A percentile compares a stretch with the other conserved stretches of the same genome.
Evolutionary conservation across 2,329 filamentous ascomycete genomes (phyloP).

Genomic region (Didymella lethalis): DNA sequence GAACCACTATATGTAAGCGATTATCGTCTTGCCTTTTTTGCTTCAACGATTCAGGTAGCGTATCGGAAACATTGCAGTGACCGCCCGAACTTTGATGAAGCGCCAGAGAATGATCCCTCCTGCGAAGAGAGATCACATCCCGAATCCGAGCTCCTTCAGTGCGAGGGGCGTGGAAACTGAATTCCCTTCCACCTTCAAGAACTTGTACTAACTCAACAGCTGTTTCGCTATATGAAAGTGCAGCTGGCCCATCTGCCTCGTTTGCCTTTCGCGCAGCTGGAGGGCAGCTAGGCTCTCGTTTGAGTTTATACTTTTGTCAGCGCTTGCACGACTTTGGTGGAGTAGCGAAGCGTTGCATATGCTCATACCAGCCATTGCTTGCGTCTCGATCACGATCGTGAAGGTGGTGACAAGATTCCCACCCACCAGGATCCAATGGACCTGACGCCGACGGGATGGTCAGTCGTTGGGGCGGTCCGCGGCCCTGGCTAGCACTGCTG

Average conservation of each 20-base stretch:
- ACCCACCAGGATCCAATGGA: constrained; percentile 16
- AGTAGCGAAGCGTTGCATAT: neutral
- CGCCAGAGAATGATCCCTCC: neutral
- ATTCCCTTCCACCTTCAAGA: neutral
- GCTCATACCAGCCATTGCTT: neutral
- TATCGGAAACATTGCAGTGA: constrained; percentile 4
- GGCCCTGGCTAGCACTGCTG: constrained; percentile 1
- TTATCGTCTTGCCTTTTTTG: constrained; percentile 13
- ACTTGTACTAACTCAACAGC: neutral
- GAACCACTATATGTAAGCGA: constrained; percentile 3
- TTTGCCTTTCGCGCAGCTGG: neutral
- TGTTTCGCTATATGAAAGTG: neutral
- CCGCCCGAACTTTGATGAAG: neutral
- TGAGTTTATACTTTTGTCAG: neutral
- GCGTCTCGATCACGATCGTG: constrained; percentile 2
- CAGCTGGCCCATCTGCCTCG: neutral
- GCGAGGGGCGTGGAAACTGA: neutral
- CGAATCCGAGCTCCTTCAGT: neutral
- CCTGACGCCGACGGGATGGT: constrained; percentile 12
- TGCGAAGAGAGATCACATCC: neutral
- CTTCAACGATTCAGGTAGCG: constrained; percentile 9
- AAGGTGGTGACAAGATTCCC: neutral
- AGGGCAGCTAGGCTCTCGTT: neutral
- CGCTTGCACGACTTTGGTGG: neutral
- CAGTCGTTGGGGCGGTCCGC: neutral